phyloP scores from a whole-genome alignment of 176 grass and related monocot species.

The Puya raimondii region DNA sequence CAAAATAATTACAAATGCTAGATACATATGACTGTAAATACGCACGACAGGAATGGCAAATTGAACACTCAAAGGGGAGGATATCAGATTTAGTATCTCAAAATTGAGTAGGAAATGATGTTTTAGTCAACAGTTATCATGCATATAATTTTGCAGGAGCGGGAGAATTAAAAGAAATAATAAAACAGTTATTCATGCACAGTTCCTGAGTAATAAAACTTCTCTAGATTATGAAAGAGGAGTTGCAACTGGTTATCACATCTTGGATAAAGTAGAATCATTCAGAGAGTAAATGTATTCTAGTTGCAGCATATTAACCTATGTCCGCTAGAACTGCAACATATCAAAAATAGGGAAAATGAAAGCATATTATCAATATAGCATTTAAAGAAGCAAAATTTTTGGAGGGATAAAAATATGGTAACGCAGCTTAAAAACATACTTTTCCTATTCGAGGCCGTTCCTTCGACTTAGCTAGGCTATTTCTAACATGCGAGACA shows the following conservation, averaged over 20 bases:
- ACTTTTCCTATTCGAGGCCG: conserved; percentile 90
- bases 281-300: too few species aligned
- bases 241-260: neutral
- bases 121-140: neutral
- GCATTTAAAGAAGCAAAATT: neutral
- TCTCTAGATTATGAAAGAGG: neutral
- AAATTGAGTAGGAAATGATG: too few species aligned
- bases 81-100: too few species aligned
- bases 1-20: too few species aligned
- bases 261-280: neutral
- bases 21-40: too few species aligned
- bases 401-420: neutral
- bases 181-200: neutral
- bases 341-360: too few species aligned
- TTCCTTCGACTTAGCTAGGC: conserved; percentile 75
- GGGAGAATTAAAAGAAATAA: neutral
- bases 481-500: conserved; percentile 74
- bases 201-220: neutral
- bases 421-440: conserved; percentile 13
- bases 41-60: too few species aligned
- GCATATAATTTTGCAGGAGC: neutral
- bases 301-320: too few species aligned
- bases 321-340: too few species aligned
- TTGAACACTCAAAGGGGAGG: too few species aligned
- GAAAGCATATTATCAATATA: too few species aligned